Base-by-base conservation (phyloP, 2,329 filamentous ascomycete species). In the Calycina herbarum region DNA sequence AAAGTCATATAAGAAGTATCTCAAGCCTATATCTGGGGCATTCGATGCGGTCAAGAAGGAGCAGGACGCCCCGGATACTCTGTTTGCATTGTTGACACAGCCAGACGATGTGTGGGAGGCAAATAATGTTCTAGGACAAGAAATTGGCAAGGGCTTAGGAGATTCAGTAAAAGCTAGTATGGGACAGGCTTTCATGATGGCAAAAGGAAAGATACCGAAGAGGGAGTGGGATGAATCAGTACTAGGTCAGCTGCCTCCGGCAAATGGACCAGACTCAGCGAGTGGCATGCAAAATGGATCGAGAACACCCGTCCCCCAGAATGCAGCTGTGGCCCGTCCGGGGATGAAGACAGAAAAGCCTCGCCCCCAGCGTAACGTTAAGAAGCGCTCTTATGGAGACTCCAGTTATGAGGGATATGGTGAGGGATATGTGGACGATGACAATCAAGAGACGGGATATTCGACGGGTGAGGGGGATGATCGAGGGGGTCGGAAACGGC, bases 351-450 rank as follows among this genome's bases (percentile, higher is more conserved):
- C 57, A 59, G 76, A 76, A 10, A 59, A 67, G 11, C 77, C 80
- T 48, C 82, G 90, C 63, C 86, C 89, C 40, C 87, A 89, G 71
- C 84, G 91, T 59, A 81, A 82, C 64, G 83, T 86, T 68, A 92
- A 90, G 80, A 93, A 93, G 82, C 85, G 91, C 59, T 86, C 88
- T 68, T 94, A 93, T 74, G 87, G 89, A 48, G 91, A 94, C 69
- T 85, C 83, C 71, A 91, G 88, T 72, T 94, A 86, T 73, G 87
- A 90, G 72, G 90, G 91, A 54, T 93, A 93, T 73, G 85, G 86
- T 57, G 89, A 93, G 70, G 88, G 88, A 40, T 92, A 83, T 70
- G 83, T 83, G 10, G 90, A 93, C 68, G 89, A 92, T 69, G 89
- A 90, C 68, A 77, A 76, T 8, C 86, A 82, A 64, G 87, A 85